phyloP scores from a whole-genome alignment of 805 yeast species.

The Lipomyces sp. region DNA sequence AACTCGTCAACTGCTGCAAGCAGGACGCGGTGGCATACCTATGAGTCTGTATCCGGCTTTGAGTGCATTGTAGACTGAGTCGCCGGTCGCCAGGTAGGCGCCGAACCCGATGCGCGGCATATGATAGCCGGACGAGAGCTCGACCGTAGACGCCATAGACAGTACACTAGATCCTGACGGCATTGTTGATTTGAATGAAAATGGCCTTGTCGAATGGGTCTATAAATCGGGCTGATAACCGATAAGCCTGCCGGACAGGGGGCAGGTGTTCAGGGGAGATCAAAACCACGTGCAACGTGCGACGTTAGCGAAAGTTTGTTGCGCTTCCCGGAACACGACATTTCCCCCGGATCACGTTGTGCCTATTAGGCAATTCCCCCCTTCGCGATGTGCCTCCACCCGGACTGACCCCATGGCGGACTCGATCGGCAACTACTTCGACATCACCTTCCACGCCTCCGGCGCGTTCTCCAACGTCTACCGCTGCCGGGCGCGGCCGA shows the following conservation, averaged over 20 bases:
- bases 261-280: no score
- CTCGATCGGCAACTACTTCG: constrained; percentile 12
- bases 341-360: no score
- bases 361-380: no score
- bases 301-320: no score
- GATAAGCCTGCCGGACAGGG: no score
- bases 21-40: constrained; percentile 35
- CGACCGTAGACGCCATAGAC: constrained; percentile 3
- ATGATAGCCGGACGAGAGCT: constrained; percentile 8
- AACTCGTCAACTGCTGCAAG: no score
- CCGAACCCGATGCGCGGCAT: constrained; percentile 23
- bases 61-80: constrained; percentile 56
- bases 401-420: no score
- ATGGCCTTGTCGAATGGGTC: no score
- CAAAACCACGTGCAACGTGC: no score
- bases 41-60: constrained; percentile 67
- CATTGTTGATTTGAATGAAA: neutral
- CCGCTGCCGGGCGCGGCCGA: neutral
- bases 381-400: no score
- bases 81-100: constrained; percentile 21
- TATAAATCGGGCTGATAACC: no score
- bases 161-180: constrained; percentile 1
- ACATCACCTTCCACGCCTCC: constrained; percentile 12
- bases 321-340: no score
- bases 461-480: constrained; percentile 19